These are phyloP conservation scores for Colletotrichum abscissum DNA, from an alignment of 2,329 filamentous ascomycete species.

Conservation along the genomic window DNA sequence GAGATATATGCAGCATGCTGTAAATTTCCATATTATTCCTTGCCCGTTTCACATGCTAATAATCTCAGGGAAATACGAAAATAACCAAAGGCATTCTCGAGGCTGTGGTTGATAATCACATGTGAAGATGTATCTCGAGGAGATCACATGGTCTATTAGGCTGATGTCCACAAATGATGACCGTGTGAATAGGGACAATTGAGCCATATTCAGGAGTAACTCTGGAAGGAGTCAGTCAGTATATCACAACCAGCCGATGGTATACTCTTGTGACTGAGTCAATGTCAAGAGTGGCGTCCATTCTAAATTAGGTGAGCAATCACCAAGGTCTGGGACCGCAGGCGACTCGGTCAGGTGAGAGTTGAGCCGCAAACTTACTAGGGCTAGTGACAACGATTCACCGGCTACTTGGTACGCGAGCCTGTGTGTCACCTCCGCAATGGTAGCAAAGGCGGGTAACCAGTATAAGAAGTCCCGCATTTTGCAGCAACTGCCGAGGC, in stretches of 20 bases:
- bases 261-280: constrained; percentile 9
- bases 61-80: not conserved
- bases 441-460: not conserved
- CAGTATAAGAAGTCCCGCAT: not conserved
- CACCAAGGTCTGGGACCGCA: not conserved
- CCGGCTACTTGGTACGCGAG: constrained; percentile 14
- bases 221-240: not conserved
- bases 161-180: not conserved
- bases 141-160: not conserved
- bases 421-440: constrained; percentile 13
- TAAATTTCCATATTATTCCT: not conserved
- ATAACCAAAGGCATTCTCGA: not conserved
- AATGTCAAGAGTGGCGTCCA: constrained; percentile 9
- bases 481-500: constrained; percentile 9
- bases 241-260: constrained; percentile 16
- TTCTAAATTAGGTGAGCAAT: constrained; percentile 1
- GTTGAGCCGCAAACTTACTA: constrained; percentile 28
- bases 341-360: constrained; percentile 23
- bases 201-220: not conserved
- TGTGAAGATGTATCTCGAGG: not conserved
- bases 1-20: not conserved
- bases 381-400: not conserved
- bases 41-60: not conserved
- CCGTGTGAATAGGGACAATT: not conserved
- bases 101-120: not conserved